Base-by-base conservation (phyloP, 441 rosid genomes). In the Syzygium malaccense region DNA sequence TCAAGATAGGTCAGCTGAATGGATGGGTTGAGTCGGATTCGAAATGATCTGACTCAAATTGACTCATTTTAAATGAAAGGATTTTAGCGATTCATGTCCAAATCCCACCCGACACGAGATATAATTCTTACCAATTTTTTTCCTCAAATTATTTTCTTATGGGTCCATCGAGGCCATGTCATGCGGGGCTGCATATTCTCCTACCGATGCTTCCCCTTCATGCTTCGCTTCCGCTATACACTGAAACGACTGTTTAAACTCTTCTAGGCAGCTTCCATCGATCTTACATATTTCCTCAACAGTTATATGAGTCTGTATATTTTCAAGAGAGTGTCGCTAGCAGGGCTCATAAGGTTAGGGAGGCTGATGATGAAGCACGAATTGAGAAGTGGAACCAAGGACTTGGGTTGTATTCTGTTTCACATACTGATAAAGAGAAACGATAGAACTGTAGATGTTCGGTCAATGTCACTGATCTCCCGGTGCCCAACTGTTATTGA, bases 11-110 rank as follows among this genome's bases (percentile, higher is more conserved):
- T 1, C 56, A 6, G 1, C 5, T 19, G 18, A 55, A 55, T 55
- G 19, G 17, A 17, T 62, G 37, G 17, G 3, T 8, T 1, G 5
- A 10, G 15, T 62, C 0, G 2, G 17, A 18, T 15, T 1, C 1
- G 30, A 62, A 62, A n/a, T 60, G 32, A 30, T n/a, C 7, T 4
- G 7, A 62, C 5, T n/a, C 19, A n/a, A 14, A 14, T 62, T 62
- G 19, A 14, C 2, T 19, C 20, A 62, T 14, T 62, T n/a, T 62
- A n/a, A 12, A 60, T 30, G 1, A 60, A 28, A 60, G 4, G 18
- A 60, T 28, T 60, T 60, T 60, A 60, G 66, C 8, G 14, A 62
- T 15, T 14, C 37, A 14, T 62, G 14, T 14, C 54, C 54, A 10
- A 10, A 45, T 45, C 48, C 2, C 48, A 62, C 71, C 15, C 6